Conservation (phyloP, 495 filamentous ascomycete species). For the Hypoxylon fuscum region DNA sequence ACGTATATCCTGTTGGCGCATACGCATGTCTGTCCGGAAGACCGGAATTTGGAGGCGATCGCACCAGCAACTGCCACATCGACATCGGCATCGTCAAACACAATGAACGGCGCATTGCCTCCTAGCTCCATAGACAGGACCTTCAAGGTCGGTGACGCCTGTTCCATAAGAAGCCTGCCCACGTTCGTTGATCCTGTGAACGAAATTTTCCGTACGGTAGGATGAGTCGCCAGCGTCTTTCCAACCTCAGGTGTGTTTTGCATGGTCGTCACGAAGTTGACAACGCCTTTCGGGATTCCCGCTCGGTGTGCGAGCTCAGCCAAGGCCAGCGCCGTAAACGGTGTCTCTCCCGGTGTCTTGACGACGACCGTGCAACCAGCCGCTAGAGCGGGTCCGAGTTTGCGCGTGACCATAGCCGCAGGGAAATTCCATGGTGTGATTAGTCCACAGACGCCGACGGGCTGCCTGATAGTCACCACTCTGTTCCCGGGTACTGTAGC, state of each 20-base stretch:
- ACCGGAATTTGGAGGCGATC: conserved; percentile 82
- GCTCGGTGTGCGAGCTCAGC: conserved; percentile 84
- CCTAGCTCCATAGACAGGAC: conserved; percentile 88
- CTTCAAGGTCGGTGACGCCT: conserved; percentile 82
- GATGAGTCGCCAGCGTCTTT: conserved; percentile 73
- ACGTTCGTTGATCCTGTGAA: conserved; percentile 90
- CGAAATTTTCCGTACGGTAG: conserved; percentile 81
- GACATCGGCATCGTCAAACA: conserved; percentile 90
- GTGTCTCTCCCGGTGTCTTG: conserved; percentile 87
- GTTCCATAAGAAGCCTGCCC: conserved; percentile 89
- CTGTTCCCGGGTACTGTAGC: conserved; percentile 73
- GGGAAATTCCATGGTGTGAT: conserved; percentile 99
- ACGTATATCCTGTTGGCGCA: conserved; percentile 90
- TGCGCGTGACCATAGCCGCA: conserved; percentile 90
- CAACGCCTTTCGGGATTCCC: conserved; percentile 83
- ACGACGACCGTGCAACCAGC: conserved; percentile 80
- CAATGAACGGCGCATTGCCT: conserved; percentile 92
- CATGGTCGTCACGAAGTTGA: conserved; percentile 80
- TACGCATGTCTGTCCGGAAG: conserved; percentile 89
- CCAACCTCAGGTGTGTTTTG: conserved; percentile 79
- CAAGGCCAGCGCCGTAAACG: conserved; percentile 82
- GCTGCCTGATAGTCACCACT: conserved; percentile 82
- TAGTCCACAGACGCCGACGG: conserved; percentile 90
- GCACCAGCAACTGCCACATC: conserved; percentile 79
- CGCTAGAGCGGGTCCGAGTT: conserved; percentile 83